Evolutionary conservation across 148 eudicot genomes (phyloP), one percentile per base, ranked within the genome.

Genomic region (Nyssa sinensis): DNA sequence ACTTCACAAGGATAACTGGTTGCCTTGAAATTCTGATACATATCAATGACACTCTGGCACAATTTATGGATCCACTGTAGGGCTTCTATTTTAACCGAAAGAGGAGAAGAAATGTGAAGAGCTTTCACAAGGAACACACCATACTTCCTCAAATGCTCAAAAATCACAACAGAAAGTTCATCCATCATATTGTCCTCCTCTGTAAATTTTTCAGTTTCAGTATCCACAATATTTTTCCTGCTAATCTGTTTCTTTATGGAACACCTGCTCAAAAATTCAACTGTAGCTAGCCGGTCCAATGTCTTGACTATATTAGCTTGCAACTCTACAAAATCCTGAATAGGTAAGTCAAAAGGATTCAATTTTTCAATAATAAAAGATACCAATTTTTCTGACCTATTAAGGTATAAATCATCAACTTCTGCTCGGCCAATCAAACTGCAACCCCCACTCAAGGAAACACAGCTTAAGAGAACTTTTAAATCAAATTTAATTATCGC

Each of bases 401-500:
- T 76, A 64, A 87, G 82, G 81, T 77, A 87, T 74, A 84, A 74
- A 72, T 55, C 53, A 62, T 87, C 94, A 67, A 81, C 71, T 72
- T 93, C 93, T 64, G 89, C 78, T 82, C 70, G 79, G 64, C 75
- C 77, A 74, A 80, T 77, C 75, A 82, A 71, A 74, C 57, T 81
- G 74, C 78, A 83, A 74, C 65, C 86, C 80, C 81, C 82, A 25
- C 84, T 84, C 76, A 84, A 68, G 73, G 84, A 81, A 74, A 85
- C 86, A 81, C 91, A 89, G 81, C 90, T 86, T 64, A 91, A 66
- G 31, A 92, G 79, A 47, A 95, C 97, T 83, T 90, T 88, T 81
- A 92, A 74, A 71, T 95, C 84, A 84, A 90, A 95, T 65, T 89
- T 90, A n/a, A 95, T 67, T 76, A 95, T 72, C 27, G 88, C 86